Conservation (phyloP, 257 asterid genomes). For the Scutellaria galericulata region DNA sequence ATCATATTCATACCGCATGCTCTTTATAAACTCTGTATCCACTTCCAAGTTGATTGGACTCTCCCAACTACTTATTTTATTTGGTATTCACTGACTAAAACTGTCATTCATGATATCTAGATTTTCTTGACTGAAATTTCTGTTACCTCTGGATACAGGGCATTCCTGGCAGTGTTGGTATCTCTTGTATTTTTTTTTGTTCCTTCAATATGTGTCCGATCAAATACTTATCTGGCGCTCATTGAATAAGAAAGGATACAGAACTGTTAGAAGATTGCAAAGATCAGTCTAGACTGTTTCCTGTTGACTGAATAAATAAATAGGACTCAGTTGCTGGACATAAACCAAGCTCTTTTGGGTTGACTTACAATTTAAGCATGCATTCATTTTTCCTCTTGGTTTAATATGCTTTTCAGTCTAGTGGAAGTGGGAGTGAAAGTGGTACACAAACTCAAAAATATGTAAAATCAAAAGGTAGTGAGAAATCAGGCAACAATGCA, state of each 20-base stretch:
- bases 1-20: conserved; percentile 16
- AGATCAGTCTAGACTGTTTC: conserved; percentile 15
- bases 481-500: conserved; percentile 53
- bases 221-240: background rate
- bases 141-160: background rate
- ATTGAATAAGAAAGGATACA: background rate
- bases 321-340: conserved; percentile 11
- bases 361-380: conserved; percentile 1
- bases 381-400: conserved; percentile 30
- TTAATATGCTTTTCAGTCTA: conserved; percentile 65
- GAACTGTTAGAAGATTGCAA: background rate
- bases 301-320: conserved; percentile 11
- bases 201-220: background rate
- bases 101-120: conserved; percentile 1
- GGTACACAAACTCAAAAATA: conserved; percentile 76
- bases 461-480: conserved; percentile 58
- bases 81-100: conserved; percentile 1
- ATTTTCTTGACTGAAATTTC: conserved; percentile 4
- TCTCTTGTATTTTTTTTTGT: background rate
- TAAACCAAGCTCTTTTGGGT: conserved; percentile 12
- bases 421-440: conserved; percentile 95
- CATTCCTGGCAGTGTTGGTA: background rate
- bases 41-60: conserved; percentile 22
- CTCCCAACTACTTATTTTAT: conserved; percentile 16
- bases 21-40: conserved; percentile 1